Percentiles rank a stretch among this genome's conserved stretches.
These are phyloP conservation scores for Beauveria brongniartii DNA, from an alignment of 2,329 filamentous ascomycete species.

Conservation along the genomic window DNA sequence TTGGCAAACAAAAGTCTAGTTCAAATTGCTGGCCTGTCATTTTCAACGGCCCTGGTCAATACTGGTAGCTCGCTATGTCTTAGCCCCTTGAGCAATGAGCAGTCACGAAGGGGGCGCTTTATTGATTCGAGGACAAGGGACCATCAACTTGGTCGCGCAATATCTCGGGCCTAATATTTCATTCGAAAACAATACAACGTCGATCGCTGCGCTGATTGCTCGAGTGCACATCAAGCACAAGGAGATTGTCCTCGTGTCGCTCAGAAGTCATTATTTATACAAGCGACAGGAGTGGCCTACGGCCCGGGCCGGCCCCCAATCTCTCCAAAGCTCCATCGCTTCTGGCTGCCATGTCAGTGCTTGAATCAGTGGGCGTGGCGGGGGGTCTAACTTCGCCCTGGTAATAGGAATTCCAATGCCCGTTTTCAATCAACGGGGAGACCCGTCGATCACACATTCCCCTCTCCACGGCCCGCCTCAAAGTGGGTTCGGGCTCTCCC, in stretches of 20 bases:
- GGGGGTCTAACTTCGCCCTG: background rate
- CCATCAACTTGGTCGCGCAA: background rate
- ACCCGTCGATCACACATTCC: background rate
- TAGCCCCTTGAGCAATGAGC: background rate
- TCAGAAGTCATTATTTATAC: background rate
- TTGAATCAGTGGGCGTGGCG: background rate
- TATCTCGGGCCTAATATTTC: background rate
- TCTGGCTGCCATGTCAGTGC: conserved; percentile 1
- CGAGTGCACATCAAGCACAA: background rate
- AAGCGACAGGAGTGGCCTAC: background rate
- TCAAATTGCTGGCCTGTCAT: conserved; percentile 3
- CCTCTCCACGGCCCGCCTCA: too few relatives aligned
- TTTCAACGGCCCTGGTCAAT: background rate
- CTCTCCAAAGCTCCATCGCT: background rate
- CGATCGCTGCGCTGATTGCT: background rate
- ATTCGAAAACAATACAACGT: background rate
- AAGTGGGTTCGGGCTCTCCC: conserved; percentile 1
- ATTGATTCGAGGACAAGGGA: background rate
- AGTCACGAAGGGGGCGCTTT: background rate
- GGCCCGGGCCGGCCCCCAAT: background rate
- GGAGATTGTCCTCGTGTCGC: background rate
- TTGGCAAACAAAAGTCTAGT: background rate
- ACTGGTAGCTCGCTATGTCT: background rate
- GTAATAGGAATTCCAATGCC: background rate
- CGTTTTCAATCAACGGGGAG: background rate